A percentile compares a stretch with the other conserved stretches of the same genome.
Conservation (phyloP, 2,329 filamentous ascomycete genomes). For the Sclerotinia sclerotiorum region DNA sequence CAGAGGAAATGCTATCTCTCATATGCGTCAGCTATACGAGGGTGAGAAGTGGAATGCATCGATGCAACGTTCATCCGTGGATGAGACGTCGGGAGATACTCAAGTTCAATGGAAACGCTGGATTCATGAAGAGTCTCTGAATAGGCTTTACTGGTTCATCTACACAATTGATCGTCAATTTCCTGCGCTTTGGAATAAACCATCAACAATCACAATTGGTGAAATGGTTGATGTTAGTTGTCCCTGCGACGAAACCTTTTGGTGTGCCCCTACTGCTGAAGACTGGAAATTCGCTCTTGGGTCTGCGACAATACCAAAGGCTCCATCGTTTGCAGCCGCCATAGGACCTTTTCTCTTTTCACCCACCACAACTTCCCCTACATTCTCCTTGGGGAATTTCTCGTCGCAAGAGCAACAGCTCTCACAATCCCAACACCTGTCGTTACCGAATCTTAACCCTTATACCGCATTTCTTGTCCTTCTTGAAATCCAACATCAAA, state of each 20-base stretch:
- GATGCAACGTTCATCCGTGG: neutral
- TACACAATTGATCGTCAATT: conserved; percentile 35
- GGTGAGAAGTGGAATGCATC: conserved; percentile 14
- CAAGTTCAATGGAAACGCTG: conserved; percentile 31
- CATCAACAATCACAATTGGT: conserved; percentile 31
- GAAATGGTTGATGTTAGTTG: conserved; percentile 32
- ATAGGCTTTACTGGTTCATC: conserved; percentile 33
- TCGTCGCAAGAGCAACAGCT: neutral
- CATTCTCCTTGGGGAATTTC: neutral
- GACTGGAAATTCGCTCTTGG: conserved; percentile 34
- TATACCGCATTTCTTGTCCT: conserved; percentile 35
- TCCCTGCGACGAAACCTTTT: conserved; percentile 36
- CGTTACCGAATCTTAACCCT: conserved; percentile 31
- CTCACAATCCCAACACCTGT: conserved; percentile 14
- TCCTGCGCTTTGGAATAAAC: conserved; percentile 32
- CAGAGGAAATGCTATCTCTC: conserved; percentile 32
- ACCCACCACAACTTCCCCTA: neutral
- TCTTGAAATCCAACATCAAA: conserved; percentile 29
- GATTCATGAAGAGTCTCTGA: conserved; percentile 31
- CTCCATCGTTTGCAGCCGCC: conserved; percentile 31
- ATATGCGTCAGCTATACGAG: conserved; percentile 29
- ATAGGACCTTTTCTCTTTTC: conserved; percentile 32
- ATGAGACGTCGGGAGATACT: conserved; percentile 7
- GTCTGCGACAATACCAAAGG: conserved; percentile 30
- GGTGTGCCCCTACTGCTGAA: conserved; percentile 31